Evolutionary conservation across 371 early-diverging fungal genomes (phyloP), one percentile per base, ranked within the genome.

Genomic region (Saksenaea vasiformis): DNA sequence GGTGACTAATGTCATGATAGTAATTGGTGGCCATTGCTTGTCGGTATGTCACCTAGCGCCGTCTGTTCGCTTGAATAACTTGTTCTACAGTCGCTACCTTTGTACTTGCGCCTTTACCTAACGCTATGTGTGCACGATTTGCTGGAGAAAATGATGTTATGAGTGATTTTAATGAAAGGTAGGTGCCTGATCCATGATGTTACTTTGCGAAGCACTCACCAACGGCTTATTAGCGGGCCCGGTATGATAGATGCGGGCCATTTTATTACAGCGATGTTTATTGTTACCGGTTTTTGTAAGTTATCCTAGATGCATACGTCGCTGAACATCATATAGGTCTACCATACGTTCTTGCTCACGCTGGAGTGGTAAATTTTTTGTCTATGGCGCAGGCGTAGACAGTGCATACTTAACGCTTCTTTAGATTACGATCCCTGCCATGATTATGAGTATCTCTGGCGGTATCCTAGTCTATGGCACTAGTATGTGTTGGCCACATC

Each of bases 1-100:
- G 5, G 13, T 38, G 43, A 59, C 34, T 69, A 47, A 9, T 62
- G 41, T 60, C 15, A 10, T 39, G 62, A 3, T 70, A 91, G 95
- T 70, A 96, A 95, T 74, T 97, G 96, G 96, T 89, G 92, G 83
- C 96, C 97, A 15, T 80, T 96, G 37, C 80, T 93, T 28, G 94
- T 95, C 44, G 87, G 88, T 88, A 82, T 47, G 73, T 54, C 24
- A 55, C 4, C 39, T 58, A 14, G 39, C 54, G 8, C 9, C 37
- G 56, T 38, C 37, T n/a, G 11, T 58, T 39, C 28, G 37, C 14
- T 19, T 39, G 54, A 34, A 35, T 13, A 37, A 27, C 5, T 53
- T 54, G 14, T 61, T 35, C 24, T 47, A 3, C 59, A 76, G 94
- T 95, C 22, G 86, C 92, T 31, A 92, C 91, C 2, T 96, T 91